These are phyloP conservation scores for Pilobolus umbonatus DNA, from an alignment of 192 early-diverging fungal genomes.

Conservation along the genomic window DNA sequence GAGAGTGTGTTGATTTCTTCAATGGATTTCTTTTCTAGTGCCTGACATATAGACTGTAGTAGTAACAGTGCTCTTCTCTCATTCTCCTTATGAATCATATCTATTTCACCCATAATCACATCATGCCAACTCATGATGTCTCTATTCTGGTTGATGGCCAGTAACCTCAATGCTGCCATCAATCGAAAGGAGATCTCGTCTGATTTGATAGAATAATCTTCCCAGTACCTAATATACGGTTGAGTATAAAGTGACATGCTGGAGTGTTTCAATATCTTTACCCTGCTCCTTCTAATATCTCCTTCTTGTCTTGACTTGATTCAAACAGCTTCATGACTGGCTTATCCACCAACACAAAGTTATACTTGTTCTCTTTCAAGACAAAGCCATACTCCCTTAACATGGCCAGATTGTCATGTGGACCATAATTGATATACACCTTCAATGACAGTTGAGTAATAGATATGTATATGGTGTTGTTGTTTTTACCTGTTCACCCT, in stretches of 20 bases:
- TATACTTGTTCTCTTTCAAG: slow-evolving; percentile 46
- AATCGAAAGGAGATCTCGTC: slow-evolving; percentile 48
- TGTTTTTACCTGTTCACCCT: slow-evolving; percentile 49
- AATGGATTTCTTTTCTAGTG: slow-evolving; percentile 9
- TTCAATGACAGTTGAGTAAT: too few species aligned
- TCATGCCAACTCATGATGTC: slow-evolving; percentile 41
- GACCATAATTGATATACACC: slow-evolving; percentile 54
- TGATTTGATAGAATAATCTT: slow-evolving; percentile 47
- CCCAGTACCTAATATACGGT: too few species aligned
- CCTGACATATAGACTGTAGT: slow-evolving; percentile 34
- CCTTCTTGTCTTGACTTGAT: slow-evolving; percentile 33
- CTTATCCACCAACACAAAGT: slow-evolving; percentile 44
- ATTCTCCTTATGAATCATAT: slow-evolving; percentile 38
- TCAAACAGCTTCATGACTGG: slow-evolving; percentile 41
- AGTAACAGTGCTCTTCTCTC: slow-evolving; percentile 30
- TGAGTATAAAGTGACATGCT: background rate
- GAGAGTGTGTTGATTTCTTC: slow-evolving; percentile 14
- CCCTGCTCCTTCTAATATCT: slow-evolving; percentile 40
- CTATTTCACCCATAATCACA: slow-evolving; percentile 40
- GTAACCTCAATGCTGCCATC: slow-evolving; percentile 40
- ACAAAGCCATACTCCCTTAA: slow-evolving; percentile 57
- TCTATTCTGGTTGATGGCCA: slow-evolving; percentile 31
- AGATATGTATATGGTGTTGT: slow-evolving; percentile 5
- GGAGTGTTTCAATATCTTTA: background rate
- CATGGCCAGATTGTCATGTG: slow-evolving; percentile 53